These are phyloP conservation scores for Phytophthora pinifolia DNA, from an alignment of 352 stramenopile genomes.

Conservation along the genomic window DNA sequence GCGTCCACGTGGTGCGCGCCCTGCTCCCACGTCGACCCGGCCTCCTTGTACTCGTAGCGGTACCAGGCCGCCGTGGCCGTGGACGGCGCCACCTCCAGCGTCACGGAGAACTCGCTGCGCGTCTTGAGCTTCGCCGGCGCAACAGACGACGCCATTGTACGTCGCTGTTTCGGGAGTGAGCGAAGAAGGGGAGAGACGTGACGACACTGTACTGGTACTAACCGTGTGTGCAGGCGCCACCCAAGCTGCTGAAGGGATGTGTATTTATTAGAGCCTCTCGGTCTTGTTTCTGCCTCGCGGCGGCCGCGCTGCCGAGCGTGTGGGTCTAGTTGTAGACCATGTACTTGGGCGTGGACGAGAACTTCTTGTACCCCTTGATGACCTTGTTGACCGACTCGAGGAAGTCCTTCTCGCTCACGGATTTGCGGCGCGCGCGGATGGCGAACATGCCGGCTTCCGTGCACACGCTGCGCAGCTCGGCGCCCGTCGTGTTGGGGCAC, in stretches of 20 bases:
- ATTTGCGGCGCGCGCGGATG: slow-evolving; percentile 98
- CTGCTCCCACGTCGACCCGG: slow-evolving; percentile 42
- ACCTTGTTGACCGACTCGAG: slow-evolving; percentile 99
- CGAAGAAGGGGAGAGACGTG: neutral
- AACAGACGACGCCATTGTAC: slow-evolving; percentile 21
- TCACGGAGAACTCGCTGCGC: slow-evolving; percentile 84
- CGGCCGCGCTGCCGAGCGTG: slow-evolving; percentile 10
- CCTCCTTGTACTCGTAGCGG: slow-evolving; percentile 78
- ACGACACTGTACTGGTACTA: no score
- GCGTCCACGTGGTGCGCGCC: slow-evolving; percentile 42
- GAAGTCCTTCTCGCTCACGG: slow-evolving; percentile 99
- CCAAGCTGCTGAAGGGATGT: slow-evolving; percentile 9
- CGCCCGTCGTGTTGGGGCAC: slow-evolving; percentile 98
- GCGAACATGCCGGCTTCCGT: slow-evolving; percentile 99
- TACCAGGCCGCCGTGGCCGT: slow-evolving; percentile 34
- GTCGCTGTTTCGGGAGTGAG: neutral
- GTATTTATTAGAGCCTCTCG: slow-evolving; percentile 29
- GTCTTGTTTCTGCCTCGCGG: slow-evolving; percentile 1
- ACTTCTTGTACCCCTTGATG: slow-evolving; percentile 99
- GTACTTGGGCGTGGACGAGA: slow-evolving; percentile 99
- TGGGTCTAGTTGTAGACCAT: slow-evolving; percentile 96
- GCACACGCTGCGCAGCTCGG: slow-evolving; percentile 97
- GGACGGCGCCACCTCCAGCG: slow-evolving; percentile 49
- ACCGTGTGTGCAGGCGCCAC: no score
- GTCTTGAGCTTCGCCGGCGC: slow-evolving; percentile 70